These are phyloP conservation scores for Cubamyces sp. DNA, from an alignment of 768 basidiomycete species.

Conservation along the genomic window DNA sequence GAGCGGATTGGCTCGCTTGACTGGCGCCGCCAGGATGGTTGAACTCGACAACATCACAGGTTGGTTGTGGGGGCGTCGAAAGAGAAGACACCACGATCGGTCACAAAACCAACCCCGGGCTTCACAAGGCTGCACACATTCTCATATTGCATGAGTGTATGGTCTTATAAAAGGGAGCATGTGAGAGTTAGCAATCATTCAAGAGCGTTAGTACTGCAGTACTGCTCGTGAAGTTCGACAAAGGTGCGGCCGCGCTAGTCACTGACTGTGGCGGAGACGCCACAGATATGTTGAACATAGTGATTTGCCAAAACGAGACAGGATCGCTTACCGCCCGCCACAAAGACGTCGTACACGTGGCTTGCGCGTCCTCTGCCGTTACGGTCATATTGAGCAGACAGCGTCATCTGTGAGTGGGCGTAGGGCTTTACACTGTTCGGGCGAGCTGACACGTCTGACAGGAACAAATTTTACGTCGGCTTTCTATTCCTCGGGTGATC, in stretches of 20 bases:
- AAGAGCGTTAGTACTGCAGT: too few relatives aligned
- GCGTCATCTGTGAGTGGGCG: too few relatives aligned
- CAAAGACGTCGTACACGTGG: slow-evolving; percentile 1
- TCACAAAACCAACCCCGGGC: not conserved
- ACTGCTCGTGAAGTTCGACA: too few relatives aligned
- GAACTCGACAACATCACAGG: not conserved
- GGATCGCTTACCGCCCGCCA: not conserved
- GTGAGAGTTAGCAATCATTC: too few relatives aligned
- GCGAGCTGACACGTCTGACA: not conserved
- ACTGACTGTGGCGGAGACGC: too few relatives aligned
- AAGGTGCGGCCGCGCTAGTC: too few relatives aligned
- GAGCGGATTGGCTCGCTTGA: not conserved
- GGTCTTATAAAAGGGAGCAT: too few relatives aligned
- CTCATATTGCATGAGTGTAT: too few relatives aligned
- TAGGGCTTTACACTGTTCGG: not conserved
- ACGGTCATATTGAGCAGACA: too few relatives aligned
- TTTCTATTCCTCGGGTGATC: too few relatives aligned
- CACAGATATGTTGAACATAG: not conserved
- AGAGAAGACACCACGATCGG: not conserved
- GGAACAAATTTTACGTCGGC: too few relatives aligned
- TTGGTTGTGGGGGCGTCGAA: not conserved
- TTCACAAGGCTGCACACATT: not conserved
- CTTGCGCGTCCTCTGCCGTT: not conserved
- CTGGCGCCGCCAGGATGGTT: not conserved
- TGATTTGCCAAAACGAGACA: slow-evolving; percentile 1